Percentiles rank a stretch among this genome's conserved stretches.
Evolutionary conservation across 2,329 filamentous ascomycete genomes (phyloP).

Genomic region (Trichophaea hybrida): DNA sequence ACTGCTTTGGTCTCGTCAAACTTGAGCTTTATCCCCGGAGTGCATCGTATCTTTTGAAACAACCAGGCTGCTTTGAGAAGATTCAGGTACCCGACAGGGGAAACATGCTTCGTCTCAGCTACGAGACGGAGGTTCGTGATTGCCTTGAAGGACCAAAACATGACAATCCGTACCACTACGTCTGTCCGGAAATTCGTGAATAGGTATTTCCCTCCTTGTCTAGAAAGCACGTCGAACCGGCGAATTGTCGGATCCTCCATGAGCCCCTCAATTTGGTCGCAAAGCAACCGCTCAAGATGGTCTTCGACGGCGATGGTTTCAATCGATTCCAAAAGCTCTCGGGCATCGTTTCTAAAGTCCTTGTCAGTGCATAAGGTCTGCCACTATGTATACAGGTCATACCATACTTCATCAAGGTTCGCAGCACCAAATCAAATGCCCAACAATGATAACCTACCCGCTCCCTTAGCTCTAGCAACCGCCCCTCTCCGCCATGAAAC

Average conservation of each 20-base stretch:
- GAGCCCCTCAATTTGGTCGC: slow-evolving; percentile 7
- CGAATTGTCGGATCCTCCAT: slow-evolving; percentile 5
- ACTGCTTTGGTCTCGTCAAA: slow-evolving; percentile 8
- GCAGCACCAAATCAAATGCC: slow-evolving; percentile 11
- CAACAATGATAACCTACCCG: slow-evolving; percentile 15
- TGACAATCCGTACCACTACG: slow-evolving; percentile 6
- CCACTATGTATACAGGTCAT: neutral
- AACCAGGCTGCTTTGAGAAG: slow-evolving; percentile 20
- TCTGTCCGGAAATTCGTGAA: slow-evolving; percentile 8
- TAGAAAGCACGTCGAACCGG: slow-evolving; percentile 9
- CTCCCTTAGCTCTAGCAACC: slow-evolving; percentile 4
- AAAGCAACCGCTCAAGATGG: slow-evolving; percentile 6
- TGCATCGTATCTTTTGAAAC: slow-evolving; percentile 11
- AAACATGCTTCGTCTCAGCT: slow-evolving; percentile 5
- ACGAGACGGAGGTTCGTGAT: slow-evolving; percentile 5
- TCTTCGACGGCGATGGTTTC: slow-evolving; percentile 1
- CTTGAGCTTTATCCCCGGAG: neutral
- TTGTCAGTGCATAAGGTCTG: neutral
- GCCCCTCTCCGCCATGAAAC: slow-evolving; percentile 10
- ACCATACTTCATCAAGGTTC: slow-evolving; percentile 9
- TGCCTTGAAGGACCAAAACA: slow-evolving; percentile 18
- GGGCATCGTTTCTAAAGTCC: neutral
- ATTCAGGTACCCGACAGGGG: slow-evolving; percentile 8
- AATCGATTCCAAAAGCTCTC: slow-evolving; percentile 5
- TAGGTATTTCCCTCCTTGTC: slow-evolving; percentile 2